Percentiles rank a stretch among this genome's conserved stretches.
Conservation (phyloP, 768 basidiomycete species). For the Hygrocybe coccinea region DNA sequence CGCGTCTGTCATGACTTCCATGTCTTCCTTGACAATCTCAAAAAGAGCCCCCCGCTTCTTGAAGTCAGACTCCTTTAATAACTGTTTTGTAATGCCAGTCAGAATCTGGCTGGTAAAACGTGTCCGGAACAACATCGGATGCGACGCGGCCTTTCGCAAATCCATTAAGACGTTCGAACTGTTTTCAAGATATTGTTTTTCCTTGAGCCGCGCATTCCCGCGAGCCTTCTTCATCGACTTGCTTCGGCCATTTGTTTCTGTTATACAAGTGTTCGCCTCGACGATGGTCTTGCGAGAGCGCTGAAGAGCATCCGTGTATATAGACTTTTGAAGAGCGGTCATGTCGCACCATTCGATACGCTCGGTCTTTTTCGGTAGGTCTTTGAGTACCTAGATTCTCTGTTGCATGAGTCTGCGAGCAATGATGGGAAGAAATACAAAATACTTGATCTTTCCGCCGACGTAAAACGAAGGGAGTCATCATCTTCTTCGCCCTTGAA, state of each 20-base stretch:
- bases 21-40: slow-evolving; percentile 91
- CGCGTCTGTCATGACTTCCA: slow-evolving; percentile 97
- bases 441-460: slow-evolving; percentile 88
- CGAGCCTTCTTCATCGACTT: slow-evolving; percentile 39
- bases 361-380: slow-evolving; percentile 89
- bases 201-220: slow-evolving; percentile 44
- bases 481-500: slow-evolving; percentile 95
- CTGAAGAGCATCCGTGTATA: slow-evolving; percentile 82
- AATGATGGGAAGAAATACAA: neutral
- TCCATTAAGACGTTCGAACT: slow-evolving; percentile 96
- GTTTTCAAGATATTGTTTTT: slow-evolving; percentile 71
- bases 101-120: slow-evolving; percentile 75
- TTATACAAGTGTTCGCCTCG: slow-evolving; percentile 35
- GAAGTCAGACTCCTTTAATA: slow-evolving; percentile 90
- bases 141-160: slow-evolving; percentile 90
- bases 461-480: slow-evolving; percentile 98
- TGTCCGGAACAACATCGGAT: slow-evolving; percentile 93
- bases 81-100: slow-evolving; percentile 67
- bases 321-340: slow-evolving; percentile 73
- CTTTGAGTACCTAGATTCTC: slow-evolving; percentile 69
- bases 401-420: neutral
- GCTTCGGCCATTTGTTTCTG: slow-evolving; percentile 21
- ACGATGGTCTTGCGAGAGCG: slow-evolving; percentile 78
- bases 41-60: slow-evolving; percentile 74
- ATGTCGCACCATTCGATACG: slow-evolving; percentile 94